Base-by-base conservation (phyloP, 192 early-diverging fungal species). In the Coemansia sp. region DNA sequence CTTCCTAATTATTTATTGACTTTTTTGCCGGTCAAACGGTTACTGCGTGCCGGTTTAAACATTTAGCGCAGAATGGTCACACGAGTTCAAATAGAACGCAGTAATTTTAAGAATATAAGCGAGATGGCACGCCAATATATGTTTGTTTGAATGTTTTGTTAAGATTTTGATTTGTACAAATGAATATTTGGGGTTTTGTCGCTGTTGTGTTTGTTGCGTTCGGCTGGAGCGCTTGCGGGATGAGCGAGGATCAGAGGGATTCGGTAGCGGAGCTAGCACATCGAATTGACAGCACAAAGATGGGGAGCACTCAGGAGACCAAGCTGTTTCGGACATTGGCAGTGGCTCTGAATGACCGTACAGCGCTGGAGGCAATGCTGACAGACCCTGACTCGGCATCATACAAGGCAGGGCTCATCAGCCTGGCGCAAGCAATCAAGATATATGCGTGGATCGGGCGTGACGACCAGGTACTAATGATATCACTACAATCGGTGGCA, bases 371-470 rank as follows among this genome's bases (percentile, higher is more conserved):
- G 53, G 70, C 75, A 23, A 51, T 69, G 49, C 57, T 72, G 53
- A 78, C 69, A 2, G 69, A 78, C 29, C 66, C 70, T 2, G 64
- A 72, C 25, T 78, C 75, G 7, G 45, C 60, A 6, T 39, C 66
- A 2, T 72, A 78, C 62, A 72, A 72, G 64, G 69, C 61, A 0
- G 75, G 69, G 3, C 61, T 72, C n/a, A 72, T 69, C 22, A 78
- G 75, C 51, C 66, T 78, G 11, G 67, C 70, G 12, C 70, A 78
- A 66, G 70, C 75, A 2, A 48, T 72, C 39, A 78, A 78, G 66
- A 22, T 66, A 1, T 72, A 78, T 35, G 70, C 66, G 17, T 78
- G 75, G 75, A 65, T 72, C 7, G 69, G 62, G 25, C 66, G 66
- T 38, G 66, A 72, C 27, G 69, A 72, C 53, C 64, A 66, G 57